Base-by-base conservation (phyloP, 176 grass and related monocot species). In the Urochloa ruziziensis region DNA sequence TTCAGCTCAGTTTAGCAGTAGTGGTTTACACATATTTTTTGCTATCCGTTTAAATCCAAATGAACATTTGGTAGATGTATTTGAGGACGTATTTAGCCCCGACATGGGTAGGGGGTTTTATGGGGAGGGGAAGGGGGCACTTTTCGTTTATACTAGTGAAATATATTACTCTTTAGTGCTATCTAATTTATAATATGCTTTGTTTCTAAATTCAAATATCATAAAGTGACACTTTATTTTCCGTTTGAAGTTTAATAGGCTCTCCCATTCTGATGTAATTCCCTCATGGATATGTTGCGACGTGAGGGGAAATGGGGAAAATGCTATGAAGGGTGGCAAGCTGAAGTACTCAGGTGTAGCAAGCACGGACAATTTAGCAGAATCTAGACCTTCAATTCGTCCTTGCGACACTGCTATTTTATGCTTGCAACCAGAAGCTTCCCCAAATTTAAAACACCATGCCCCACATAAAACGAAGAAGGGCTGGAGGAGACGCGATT, bases 251-350 rank as follows among this genome's bases (percentile, higher is more conserved):
- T 93, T 85, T 61, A 99, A 99, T 87, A 99, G 94, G 91, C 56
- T 99, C 32, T 84, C 60, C 43, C 62, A 83, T 83, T 88, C 87
- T 37, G 87, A 82, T 81, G 85, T 90, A 86, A 82, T 99, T 78
- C 96, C 96, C 62, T 84, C 93, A 42, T 96, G 96, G 96, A 90
- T 99, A 89, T 90, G 83, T 69, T 99, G 91, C 43, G 90, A 96
- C 77, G 84, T 92, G 63, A 89, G 91, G 85, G 96, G 91, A 83
- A 96, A 99, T 68, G 46, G 33, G 62, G 75, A 90, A 82, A 75
- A 33, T 66, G 65, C 29, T 56, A n/a, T 60, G 35, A 94, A 94
- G 64, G 78, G 63, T 78, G 85, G 74, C 40, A 94, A 73, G 72
- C 33, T 85, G 49, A 76, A 79, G 62, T 82, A 81, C 73, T 65